phyloP scores from a whole-genome alignment of 139 green algal genomes.

The Picochlorum costavermella region DNA sequence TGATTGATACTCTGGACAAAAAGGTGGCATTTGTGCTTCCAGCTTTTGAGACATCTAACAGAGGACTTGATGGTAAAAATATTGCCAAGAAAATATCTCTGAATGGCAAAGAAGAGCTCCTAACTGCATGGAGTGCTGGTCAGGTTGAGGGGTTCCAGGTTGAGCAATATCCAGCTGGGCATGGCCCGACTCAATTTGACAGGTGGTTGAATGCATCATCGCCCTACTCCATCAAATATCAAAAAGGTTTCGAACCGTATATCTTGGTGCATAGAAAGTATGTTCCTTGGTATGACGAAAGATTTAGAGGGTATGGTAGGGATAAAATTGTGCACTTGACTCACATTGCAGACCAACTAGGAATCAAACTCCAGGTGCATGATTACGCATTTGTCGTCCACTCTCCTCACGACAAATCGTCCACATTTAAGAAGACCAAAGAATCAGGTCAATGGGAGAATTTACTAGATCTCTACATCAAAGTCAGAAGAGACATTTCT shows the following conservation, averaged over 20 bases:
- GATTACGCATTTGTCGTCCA: conserved; percentile 30
- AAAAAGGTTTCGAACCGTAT: conserved; percentile 37
- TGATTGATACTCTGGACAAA: background rate
- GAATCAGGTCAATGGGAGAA: conserved; percentile 8
- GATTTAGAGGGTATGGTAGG: conserved; percentile 37
- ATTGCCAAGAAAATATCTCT: background rate
- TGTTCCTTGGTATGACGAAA: conserved; percentile 41
- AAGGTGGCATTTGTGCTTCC: background rate
- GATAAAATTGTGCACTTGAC: conserved; percentile 24
- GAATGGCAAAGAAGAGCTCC: background rate
- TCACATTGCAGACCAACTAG: conserved; percentile 8
- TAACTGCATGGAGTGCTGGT: conserved; percentile 1
- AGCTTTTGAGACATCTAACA: background rate
- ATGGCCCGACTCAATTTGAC: conserved; percentile 2
- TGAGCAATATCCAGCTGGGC: conserved; percentile 2
- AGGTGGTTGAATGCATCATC: background rate
- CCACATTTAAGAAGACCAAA: conserved; percentile 15
- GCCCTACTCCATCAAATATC: conserved; percentile 26
- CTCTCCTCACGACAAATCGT: conserved; percentile 16
- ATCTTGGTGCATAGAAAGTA: conserved; percentile 21
- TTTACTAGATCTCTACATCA: conserved; percentile 6
- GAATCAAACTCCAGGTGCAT: conserved; percentile 16
- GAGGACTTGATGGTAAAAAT: background rate
- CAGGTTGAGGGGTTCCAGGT: conserved; percentile 8
- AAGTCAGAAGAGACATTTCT: conserved; percentile 4